These are phyloP conservation scores for Vaccinium darrowii DNA, from an alignment of 148 eudicot genomes.

Conservation along the genomic window DNA sequence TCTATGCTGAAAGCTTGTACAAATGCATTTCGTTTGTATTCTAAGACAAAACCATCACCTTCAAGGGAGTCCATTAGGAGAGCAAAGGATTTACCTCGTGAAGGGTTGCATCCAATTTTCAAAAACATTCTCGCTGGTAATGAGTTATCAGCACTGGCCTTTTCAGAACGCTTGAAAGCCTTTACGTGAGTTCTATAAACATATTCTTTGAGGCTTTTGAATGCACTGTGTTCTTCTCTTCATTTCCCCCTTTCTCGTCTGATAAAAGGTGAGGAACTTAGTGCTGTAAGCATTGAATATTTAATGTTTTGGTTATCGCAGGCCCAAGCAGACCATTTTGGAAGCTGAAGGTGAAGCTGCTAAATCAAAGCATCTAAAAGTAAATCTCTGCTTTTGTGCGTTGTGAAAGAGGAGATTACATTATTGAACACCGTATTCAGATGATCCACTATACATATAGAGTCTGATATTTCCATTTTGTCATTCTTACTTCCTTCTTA, in stretches of 20 bases:
- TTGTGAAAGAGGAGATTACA: neutral
- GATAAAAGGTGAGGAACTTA: neutral
- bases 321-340: conserved; percentile 93
- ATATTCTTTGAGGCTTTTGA: neutral
- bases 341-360: conserved; percentile 93
- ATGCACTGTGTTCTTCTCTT: neutral
- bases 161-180: conserved; percentile 78
- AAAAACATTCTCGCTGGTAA: conserved; percentile 52
- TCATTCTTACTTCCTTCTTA: neutral
- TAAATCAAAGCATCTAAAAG: conserved; percentile 57
- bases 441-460: neutral
- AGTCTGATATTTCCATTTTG: neutral
- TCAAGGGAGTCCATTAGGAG: conserved; percentile 85
- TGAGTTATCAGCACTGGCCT: conserved; percentile 80
- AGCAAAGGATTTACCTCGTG: conserved; percentile 70
- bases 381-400: conserved; percentile 25
- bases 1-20: conserved; percentile 53
- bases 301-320: conserved; percentile 30
- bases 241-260: neutral
- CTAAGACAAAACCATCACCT: conserved; percentile 67
- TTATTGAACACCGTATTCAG: neutral
- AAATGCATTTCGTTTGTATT: conserved; percentile 68
- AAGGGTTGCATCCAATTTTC: conserved; percentile 94
- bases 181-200: conserved; percentile 50
- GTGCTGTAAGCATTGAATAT: conserved; percentile 3